These are phyloP conservation scores for Myxozyma geophila DNA, from an alignment of 805 yeast genomes.

Conservation along the genomic window DNA sequence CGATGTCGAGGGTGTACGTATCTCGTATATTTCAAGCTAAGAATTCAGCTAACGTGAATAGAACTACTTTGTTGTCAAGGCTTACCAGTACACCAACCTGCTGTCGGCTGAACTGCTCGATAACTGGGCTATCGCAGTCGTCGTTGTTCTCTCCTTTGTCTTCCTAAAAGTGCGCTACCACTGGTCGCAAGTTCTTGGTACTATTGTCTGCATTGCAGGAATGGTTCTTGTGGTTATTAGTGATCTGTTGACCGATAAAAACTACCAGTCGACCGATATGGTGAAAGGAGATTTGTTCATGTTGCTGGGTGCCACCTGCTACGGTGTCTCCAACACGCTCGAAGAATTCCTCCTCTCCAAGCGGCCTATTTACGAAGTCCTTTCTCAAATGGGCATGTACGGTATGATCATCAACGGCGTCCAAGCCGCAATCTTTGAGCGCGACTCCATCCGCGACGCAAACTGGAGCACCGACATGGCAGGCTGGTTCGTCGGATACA, in stretches of 20 bases:
- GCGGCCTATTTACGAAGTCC: slow-evolving; percentile 52
- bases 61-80: slow-evolving; percentile 52
- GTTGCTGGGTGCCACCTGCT: slow-evolving; percentile 52
- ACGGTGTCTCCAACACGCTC: slow-evolving; percentile 52
- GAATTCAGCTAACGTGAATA: background rate
- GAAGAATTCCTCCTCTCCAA: slow-evolving; percentile 53
- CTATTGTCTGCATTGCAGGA: slow-evolving; percentile 50
- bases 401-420: slow-evolving; percentile 51
- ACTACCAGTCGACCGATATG: slow-evolving; percentile 48
- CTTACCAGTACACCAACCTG: slow-evolving; percentile 52
- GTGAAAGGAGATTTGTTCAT: slow-evolving; percentile 54
- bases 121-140: slow-evolving; percentile 53
- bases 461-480: slow-evolving; percentile 49
- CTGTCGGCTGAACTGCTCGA: slow-evolving; percentile 52
- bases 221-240: slow-evolving; percentile 51
- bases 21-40: background rate
- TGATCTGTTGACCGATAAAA: slow-evolving; percentile 49
- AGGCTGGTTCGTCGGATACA: slow-evolving; percentile 52
- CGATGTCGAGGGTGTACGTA: slow-evolving; percentile 49
- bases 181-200: slow-evolving; percentile 52
- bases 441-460: slow-evolving; percentile 46
- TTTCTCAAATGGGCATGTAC: slow-evolving; percentile 52
- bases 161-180: slow-evolving; percentile 52
- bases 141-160: slow-evolving; percentile 49
- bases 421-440: slow-evolving; percentile 52